Evolutionary conservation across 495 filamentous ascomycete genomes (phyloP).

Genomic region (Sordaria brevicollis): DNA sequence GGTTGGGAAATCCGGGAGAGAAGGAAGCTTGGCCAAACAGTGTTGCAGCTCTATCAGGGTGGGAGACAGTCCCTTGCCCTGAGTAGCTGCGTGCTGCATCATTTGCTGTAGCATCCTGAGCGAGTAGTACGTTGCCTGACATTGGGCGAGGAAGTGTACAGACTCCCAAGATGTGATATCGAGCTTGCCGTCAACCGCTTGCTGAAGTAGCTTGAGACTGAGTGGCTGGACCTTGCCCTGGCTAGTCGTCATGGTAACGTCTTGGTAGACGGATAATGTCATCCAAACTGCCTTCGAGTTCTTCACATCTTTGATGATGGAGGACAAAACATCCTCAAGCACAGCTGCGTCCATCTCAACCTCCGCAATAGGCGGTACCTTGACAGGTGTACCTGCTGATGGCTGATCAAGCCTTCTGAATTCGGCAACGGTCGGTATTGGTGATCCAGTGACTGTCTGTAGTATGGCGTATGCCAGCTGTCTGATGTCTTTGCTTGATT

Average conservation of each 20-base stretch:
- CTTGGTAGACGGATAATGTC: constrained; percentile 31
- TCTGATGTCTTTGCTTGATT: constrained; percentile 40
- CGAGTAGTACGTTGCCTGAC: constrained; percentile 55
- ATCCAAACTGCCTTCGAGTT: constrained; percentile 20
- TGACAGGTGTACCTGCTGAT: constrained; percentile 11
- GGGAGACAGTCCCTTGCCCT: neutral
- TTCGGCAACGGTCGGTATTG: constrained; percentile 12
- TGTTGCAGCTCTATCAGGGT: neutral
- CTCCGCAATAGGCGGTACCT: neutral
- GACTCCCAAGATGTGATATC: constrained; percentile 42
- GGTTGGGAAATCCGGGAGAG: constrained; percentile 12
- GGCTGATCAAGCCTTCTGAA: constrained; percentile 18
- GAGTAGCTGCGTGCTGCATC: constrained; percentile 18
- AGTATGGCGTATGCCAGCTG: constrained; percentile 50
- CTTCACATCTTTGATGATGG: neutral
- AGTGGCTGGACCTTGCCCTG: constrained; percentile 20
- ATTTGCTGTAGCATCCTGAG: constrained; percentile 54
- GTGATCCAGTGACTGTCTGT: constrained; percentile 22
- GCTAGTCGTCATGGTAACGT: constrained; percentile 26
- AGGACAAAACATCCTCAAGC: constrained; percentile 5
- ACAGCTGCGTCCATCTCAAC: neutral
- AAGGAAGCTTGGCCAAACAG: constrained; percentile 5
- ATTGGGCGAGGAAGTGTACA: constrained; percentile 53
- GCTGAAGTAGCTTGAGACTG: constrained; percentile 13
- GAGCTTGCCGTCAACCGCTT: constrained; percentile 9